These are phyloP conservation scores for Penicillium freii DNA, from an alignment of 2,329 filamentous ascomycete species.

Conservation along the genomic window DNA sequence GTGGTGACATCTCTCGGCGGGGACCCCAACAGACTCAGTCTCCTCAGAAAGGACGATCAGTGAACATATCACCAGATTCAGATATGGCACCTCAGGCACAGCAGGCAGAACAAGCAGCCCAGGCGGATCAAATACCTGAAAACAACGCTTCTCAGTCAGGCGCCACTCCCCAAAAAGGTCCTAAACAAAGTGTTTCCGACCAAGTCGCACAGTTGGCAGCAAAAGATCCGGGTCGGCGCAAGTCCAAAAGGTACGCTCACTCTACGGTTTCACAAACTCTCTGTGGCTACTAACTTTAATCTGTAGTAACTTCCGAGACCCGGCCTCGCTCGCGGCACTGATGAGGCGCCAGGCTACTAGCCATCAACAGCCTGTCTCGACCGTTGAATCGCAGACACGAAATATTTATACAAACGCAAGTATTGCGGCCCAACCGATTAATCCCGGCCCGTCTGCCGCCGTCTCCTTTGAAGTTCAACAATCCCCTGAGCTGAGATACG, in stretches of 20 bases:
- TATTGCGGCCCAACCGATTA: background rate
- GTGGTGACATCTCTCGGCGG: background rate
- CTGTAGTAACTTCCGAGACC: constrained; percentile 3
- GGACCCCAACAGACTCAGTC: background rate
- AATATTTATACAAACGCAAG: background rate
- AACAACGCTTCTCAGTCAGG: background rate
- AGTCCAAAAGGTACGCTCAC: background rate
- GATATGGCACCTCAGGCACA: background rate
- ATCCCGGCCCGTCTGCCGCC: background rate
- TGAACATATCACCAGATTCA: background rate
- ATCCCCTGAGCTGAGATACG: background rate
- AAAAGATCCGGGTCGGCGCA: background rate
- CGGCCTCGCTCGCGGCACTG: background rate
- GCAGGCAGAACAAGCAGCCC: background rate
- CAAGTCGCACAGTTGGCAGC: background rate
- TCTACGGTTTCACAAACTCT: background rate
- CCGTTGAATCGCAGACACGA: background rate
- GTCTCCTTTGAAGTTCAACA: constrained; percentile 5
- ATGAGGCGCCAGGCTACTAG: constrained; percentile 4
- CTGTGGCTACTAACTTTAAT: background rate
- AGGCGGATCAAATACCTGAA: background rate
- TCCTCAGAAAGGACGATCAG: background rate
- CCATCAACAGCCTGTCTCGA: background rate
- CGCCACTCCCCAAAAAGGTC: background rate
- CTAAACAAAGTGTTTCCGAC: background rate